phyloP scores from a whole-genome alignment of 257 asterid genomes.

The Mentha longifolia region DNA sequence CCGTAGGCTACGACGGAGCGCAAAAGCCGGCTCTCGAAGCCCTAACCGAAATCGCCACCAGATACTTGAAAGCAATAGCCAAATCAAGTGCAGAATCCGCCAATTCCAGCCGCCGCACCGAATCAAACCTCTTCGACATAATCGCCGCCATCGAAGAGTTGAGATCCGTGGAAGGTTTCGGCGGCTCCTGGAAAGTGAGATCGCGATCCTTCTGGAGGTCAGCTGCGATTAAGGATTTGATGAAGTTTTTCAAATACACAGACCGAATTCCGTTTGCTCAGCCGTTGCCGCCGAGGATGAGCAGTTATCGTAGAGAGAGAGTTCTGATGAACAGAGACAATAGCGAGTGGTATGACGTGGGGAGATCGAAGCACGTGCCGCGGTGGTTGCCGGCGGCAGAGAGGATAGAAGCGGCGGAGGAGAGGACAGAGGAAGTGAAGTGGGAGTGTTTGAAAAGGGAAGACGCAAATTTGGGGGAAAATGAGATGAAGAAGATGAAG shows the following conservation, averaged over 20 bases:
- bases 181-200: constrained; percentile 30
- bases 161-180: constrained; percentile 51
- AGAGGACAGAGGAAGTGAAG: constrained; percentile 26
- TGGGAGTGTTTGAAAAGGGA: constrained; percentile 35
- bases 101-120: constrained; percentile 53
- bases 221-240: constrained; percentile 46
- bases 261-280: constrained; percentile 58
- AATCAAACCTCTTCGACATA: constrained; percentile 53
- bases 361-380: constrained; percentile 48
- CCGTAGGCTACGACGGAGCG: constrained; percentile 54
- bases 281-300: constrained; percentile 43
- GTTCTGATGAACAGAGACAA: background rate
- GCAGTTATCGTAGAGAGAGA: background rate
- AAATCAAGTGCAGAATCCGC: constrained; percentile 51
- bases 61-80: constrained; percentile 50
- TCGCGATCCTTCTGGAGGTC: constrained; percentile 37
- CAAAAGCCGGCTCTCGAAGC: constrained; percentile 45
- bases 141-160: constrained; percentile 54
- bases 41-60: constrained; percentile 55
- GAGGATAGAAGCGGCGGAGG: constrained; percentile 17
- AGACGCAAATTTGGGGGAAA: constrained; percentile 14
- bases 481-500: constrained; percentile 26
- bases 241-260: constrained; percentile 30
- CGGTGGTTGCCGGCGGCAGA: constrained; percentile 56
- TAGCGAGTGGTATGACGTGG: constrained; percentile 21